Percentiles rank a stretch among this genome's conserved stretches.
phyloP scores from a whole-genome alignment of 371 early-diverging fungal species.

The Vairimorpha necatrix region DNA sequence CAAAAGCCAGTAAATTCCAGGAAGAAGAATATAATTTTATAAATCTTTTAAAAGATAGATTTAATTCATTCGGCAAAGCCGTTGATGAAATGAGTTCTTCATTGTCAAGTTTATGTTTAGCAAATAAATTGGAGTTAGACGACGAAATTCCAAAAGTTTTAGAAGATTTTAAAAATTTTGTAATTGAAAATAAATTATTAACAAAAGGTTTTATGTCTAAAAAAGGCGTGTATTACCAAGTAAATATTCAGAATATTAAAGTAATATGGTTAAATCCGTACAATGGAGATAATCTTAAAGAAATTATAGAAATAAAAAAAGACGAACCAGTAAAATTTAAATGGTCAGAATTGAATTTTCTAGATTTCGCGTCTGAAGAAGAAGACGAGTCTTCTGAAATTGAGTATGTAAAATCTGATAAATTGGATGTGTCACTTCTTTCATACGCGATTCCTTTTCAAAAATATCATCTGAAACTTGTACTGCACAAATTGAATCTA shows the following conservation, averaged over 20 bases:
- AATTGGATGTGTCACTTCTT: slow-evolving; percentile 48
- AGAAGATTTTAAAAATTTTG: slow-evolving; percentile 46
- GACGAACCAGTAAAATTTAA: slow-evolving; percentile 12
- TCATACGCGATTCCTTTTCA: slow-evolving; percentile 44
- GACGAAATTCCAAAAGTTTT: slow-evolving; percentile 11
- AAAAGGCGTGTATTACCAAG: slow-evolving; percentile 45
- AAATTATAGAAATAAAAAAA: slow-evolving; percentile 42
- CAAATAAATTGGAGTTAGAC: slow-evolving; percentile 24
- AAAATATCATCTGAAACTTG: slow-evolving; percentile 32
- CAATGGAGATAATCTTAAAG: slow-evolving; percentile 21
- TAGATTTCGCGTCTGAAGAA: slow-evolving; percentile 17
- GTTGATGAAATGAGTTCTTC: slow-evolving; percentile 47
- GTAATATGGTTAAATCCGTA: slow-evolving; percentile 52
- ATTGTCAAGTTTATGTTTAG: slow-evolving; percentile 30
- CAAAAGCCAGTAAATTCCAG: slow-evolving; percentile 14
- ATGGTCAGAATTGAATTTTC: slow-evolving; percentile 14
- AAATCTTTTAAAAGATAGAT: slow-evolving; percentile 44
- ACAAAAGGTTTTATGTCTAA: slow-evolving; percentile 42
- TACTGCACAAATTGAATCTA: slow-evolving; percentile 35
- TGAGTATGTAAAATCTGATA: slow-evolving; percentile 23
- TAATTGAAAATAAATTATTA: slow-evolving; percentile 27
- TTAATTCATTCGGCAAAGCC: slow-evolving; percentile 38
- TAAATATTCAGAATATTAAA: slow-evolving; percentile 32
- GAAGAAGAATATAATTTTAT: slow-evolving; percentile 40
- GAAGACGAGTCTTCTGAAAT: slow-evolving; percentile 8